These are phyloP conservation scores for Claviceps maximensis DNA, from an alignment of 2,329 filamentous ascomycete genomes.

Conservation along the genomic window DNA sequence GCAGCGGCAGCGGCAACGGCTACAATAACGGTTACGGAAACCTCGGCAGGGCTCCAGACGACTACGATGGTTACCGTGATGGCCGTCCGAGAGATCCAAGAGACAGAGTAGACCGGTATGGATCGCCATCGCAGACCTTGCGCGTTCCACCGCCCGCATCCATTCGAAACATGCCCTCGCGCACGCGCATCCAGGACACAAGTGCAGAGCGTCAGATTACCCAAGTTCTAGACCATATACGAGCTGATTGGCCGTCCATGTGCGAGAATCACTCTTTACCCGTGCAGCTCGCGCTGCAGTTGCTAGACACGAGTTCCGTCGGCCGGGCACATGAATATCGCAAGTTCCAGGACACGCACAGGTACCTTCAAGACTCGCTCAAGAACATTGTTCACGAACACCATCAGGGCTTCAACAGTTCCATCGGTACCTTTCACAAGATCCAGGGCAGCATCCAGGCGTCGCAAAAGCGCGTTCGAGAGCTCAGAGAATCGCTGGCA, in stretches of 20 bases:
- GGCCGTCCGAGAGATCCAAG: constrained; percentile 28
- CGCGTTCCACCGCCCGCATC: constrained; percentile 17
- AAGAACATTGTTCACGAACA: constrained; percentile 97
- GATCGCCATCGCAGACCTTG: constrained; percentile 21
- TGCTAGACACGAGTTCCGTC: constrained; percentile 88
- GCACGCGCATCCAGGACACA: constrained; percentile 27
- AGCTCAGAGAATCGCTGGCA: constrained; percentile 69
- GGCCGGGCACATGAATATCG: constrained; percentile 80
- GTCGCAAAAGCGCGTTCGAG: constrained; percentile 74
- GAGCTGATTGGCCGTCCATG: constrained; percentile 86
- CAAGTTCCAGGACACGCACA: constrained; percentile 72
- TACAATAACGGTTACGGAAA: constrained; percentile 25
- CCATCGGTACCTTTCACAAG: constrained; percentile 97
- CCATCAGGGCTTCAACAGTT: constrained; percentile 97
- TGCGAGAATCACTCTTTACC: constrained; percentile 78
- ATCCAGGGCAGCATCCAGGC: constrained; percentile 87
- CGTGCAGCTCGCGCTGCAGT: constrained; percentile 84
- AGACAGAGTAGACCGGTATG: constrained; percentile 31
- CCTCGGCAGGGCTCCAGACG: constrained; percentile 27
- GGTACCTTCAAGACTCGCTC: constrained; percentile 80
- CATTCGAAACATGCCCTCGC: constrained; percentile 22
- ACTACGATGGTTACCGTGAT: constrained; percentile 33
- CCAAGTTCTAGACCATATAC: constrained; percentile 67
- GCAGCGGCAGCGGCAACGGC: constrained; percentile 13
- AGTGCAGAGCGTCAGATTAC: constrained; percentile 43